Percentiles rank a stretch among this genome's conserved stretches.
phyloP scores from a whole-genome alignment of 257 asterid genomes.

The Verbascum thapsus region DNA sequence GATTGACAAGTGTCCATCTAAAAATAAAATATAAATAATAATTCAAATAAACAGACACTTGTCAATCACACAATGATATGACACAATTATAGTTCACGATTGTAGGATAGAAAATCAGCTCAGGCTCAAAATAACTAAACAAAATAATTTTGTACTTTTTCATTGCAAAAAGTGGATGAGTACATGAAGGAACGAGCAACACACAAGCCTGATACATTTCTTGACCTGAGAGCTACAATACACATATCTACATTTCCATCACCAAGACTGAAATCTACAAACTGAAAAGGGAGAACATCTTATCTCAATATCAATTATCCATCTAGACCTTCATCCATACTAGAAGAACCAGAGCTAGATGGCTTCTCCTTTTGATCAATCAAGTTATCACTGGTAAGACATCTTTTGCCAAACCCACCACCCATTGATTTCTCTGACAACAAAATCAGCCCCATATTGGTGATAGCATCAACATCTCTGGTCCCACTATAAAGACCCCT shows the following conservation, averaged over 20 bases:
- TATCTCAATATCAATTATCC: slow-evolving; percentile 16
- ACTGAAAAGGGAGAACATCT: slow-evolving; percentile 6
- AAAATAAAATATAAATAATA: no score
- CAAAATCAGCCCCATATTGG: slow-evolving; percentile 45
- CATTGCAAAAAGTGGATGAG: slow-evolving; percentile 30
- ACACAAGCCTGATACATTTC: slow-evolving; percentile 10
- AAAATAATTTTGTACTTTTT: background rate
- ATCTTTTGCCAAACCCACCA: slow-evolving; percentile 27
- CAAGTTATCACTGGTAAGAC: slow-evolving; percentile 29
- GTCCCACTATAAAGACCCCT: slow-evolving; percentile 67
- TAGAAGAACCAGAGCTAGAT: slow-evolving; percentile 35
- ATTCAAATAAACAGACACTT: no score
- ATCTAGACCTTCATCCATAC: slow-evolving; percentile 34
- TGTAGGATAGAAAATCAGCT: no score
- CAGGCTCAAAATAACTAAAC: background rate
- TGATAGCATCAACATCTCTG: slow-evolving; percentile 45
- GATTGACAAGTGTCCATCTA: no score
- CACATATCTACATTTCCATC: slow-evolving; percentile 39
- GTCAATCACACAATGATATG: no score
- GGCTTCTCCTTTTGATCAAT: slow-evolving; percentile 46
- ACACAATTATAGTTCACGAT: no score
- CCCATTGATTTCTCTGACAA: slow-evolving; percentile 40
- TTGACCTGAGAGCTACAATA: slow-evolving; percentile 23
- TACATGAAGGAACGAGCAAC: slow-evolving; percentile 28
- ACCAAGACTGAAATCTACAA: slow-evolving; percentile 34